Conservation (phyloP, 495 filamentous ascomycete genomes). For the Tuber borchii region DNA sequence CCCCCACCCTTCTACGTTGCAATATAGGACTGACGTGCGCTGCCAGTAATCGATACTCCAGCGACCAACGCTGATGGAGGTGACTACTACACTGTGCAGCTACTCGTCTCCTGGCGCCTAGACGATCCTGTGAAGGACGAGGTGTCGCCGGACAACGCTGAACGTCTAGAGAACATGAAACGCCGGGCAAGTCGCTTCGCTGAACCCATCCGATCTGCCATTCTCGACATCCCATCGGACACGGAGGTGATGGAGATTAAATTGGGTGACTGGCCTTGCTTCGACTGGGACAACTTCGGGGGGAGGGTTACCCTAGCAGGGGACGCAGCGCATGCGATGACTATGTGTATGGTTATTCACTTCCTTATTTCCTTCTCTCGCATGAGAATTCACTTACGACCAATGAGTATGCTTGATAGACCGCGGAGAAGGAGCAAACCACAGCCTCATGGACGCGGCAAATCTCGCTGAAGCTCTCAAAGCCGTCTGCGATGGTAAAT, state of each 20-base stretch:
- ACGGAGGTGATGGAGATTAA: constrained; percentile 50
- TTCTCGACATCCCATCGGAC: constrained; percentile 48
- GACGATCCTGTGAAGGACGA: constrained; percentile 32
- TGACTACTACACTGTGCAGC: constrained; percentile 35
- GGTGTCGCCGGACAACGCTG: constrained; percentile 45
- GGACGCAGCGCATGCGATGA: constrained; percentile 58
- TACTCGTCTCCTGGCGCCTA: constrained; percentile 40
- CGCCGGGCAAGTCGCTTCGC: constrained; percentile 51
- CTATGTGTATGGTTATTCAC: constrained; percentile 50
- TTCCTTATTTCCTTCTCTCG: background rate
- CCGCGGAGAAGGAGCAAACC: constrained; percentile 57
- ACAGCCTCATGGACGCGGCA: constrained; percentile 52
- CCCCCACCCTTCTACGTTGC: background rate
- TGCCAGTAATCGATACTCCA: constrained; percentile 48
- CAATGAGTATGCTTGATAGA: constrained; percentile 20
- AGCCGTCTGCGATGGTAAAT: constrained; percentile 13
- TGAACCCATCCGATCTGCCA: constrained; percentile 51
- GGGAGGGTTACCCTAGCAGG: constrained; percentile 50
- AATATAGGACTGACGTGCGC: constrained; percentile 6
- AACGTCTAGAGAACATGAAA: constrained; percentile 51
- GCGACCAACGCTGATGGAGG: constrained; percentile 45
- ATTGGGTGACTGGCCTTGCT: constrained; percentile 53
- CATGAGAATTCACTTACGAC: constrained; percentile 6
- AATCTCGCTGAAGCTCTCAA: constrained; percentile 44
- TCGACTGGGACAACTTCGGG: constrained; percentile 44